Conservation (phyloP, 805 yeast species). For the Schwanniomyces occidentalis region DNA sequence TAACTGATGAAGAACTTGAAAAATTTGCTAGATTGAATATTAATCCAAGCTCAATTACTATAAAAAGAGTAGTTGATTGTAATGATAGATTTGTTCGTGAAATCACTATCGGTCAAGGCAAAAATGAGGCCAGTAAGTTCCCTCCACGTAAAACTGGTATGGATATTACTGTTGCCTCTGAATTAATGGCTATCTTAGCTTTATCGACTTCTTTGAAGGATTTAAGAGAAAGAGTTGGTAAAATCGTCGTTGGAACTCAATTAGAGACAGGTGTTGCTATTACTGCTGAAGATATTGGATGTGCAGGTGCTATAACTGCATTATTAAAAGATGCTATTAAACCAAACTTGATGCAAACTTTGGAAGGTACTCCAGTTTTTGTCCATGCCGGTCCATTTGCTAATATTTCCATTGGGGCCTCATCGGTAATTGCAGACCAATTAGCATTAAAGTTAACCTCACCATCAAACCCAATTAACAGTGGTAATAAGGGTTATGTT, state of each 20-base stretch:
- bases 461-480: constrained; percentile 44
- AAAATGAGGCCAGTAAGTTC: constrained; percentile 80
- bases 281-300: constrained; percentile 92
- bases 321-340: constrained; percentile 93
- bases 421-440: constrained; percentile 90
- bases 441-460: constrained; percentile 85
- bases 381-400: constrained; percentile 99
- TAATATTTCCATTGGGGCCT: constrained; percentile 95
- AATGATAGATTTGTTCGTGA: constrained; percentile 91
- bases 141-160: constrained; percentile 84
- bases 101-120: constrained; percentile 86
- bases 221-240: constrained; percentile 84
- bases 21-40: constrained; percentile 82
- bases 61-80: constrained; percentile 91
- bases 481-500: constrained; percentile 70
- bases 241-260: constrained; percentile 84
- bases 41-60: constrained; percentile 86
- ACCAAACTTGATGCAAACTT: constrained; percentile 95
- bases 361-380: constrained; percentile 96
- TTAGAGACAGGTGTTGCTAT: constrained; percentile 70
- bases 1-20: constrained; percentile 73
- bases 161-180: constrained; percentile 95
- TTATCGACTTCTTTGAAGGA: constrained; percentile 75
- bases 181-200: constrained; percentile 94
- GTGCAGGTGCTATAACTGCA: constrained; percentile 95